Base-by-base conservation (phyloP, 192 early-diverging fungal genomes). In the Thoreauomyces humboldtii region DNA sequence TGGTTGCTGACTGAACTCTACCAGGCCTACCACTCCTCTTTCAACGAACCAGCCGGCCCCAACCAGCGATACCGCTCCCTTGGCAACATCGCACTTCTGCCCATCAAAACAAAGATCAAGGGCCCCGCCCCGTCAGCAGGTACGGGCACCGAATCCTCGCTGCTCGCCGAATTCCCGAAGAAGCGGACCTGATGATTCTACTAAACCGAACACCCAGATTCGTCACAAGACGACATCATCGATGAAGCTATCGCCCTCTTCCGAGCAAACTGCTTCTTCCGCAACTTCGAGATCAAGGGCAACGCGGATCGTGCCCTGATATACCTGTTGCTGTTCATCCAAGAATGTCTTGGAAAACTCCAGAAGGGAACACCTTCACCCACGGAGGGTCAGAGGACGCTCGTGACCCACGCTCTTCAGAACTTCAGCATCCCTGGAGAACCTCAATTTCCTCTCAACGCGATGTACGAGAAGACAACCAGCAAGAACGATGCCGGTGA, bases 231-330 rank as follows among this genome's bases (percentile, higher is more conserved):
- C 41, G 97, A 99, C 76, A 90, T 92, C 31, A 85, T 99, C 61
- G 94, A 97, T 67, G 97, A 99, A 72, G 91, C 97, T 33, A 67
- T 99, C 45, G 88, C 86, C 63, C 72, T 98, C 53, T 99, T 94
- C 85, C 86, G 95, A 28, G 92, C 95, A 57, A 99, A 99, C 76
- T 90, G 90, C 70, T 82, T 98, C 47, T 99, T 98, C 85, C 86
- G 93, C 59, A 99, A 99, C 85, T 99, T 99, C 87, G 95, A 99
- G 69, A 93, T 99, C 73, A 93, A 97, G 70, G 97, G 95, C 33
- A 71, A 73, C 44, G 91, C 82, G 51, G 97, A 99, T 81, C 85
- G 95, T 38, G 86, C 96, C 29, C 79, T 99, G 24, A 95, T 99
- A 65, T 99, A 99, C 78, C 67, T 94, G 7, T 91, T 92, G 36